Evolutionary conservation across 352 stramenopile genomes (phyloP), one percentile per base, ranked within the genome.

Genomic region (Phytophthora uliginosa): DNA sequence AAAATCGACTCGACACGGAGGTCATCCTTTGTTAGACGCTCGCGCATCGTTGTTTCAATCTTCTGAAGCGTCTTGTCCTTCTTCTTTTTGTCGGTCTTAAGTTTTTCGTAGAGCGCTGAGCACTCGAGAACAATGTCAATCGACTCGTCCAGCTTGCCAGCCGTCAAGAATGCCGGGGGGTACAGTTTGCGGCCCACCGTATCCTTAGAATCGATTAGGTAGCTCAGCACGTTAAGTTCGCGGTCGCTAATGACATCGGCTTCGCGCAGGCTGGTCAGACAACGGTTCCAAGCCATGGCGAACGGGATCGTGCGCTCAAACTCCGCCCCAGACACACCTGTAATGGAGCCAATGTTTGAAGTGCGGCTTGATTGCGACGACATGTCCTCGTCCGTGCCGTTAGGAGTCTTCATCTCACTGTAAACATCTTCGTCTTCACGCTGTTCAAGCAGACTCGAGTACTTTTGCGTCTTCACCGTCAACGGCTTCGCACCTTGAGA

Each of bases 31-130:
- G 90, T 79, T 17, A 96, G 73, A 69, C 89, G 85, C 36, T 94
- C 87, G 7, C 84, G 86, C 89, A 96, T 96, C 0, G 83, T 91
- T 24, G 70, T 92, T 51, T 95, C 89, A 56, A 96, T 90, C 76
- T 96, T 96, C 61, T 96, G 87, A 48, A 96, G 74, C 8, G 82
- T 81, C 76, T 96, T 96, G 36, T 93, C 89, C 56, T 96, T 94
- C 75, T 95, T 95, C 66, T 96, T 96, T 60, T 96, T 95, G 69
- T 95, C 89, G 0, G 83, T 86, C 59, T 89, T 89, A 5, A 96
- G 74, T 59, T 93, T 93, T 61, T 96, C 86, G 59, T 95, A 94
- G 40, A 95, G 24, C 4, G 88, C 85, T 4, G 83, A 82, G 52
- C 89, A 96, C 53, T 96, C 89, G 0, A 88, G 79, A n/a, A 94